Conservation (phyloP, 169 alveolate species). For the Cryptosporidium sp. region DNA sequence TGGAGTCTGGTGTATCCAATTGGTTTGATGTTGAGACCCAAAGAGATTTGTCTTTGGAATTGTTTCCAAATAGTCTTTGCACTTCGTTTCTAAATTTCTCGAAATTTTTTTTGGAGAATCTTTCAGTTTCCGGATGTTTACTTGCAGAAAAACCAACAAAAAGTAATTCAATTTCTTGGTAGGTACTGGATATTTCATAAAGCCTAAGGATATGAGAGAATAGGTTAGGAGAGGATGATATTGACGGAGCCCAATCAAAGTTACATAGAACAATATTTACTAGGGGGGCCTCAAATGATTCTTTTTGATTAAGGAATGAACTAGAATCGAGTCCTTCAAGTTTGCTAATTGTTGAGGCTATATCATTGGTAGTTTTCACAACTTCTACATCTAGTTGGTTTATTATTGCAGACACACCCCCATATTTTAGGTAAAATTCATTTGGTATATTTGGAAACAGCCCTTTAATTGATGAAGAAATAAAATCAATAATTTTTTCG, state of each 20-base stretch:
- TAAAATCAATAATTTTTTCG: constrained; percentile 4
- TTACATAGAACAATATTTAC: constrained; percentile 54
- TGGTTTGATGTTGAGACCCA: constrained; percentile 44
- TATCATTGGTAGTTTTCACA: background rate
- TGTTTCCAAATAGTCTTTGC: constrained; percentile 45
- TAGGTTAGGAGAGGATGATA: background rate
- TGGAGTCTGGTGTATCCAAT: background rate
- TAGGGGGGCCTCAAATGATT: constrained; percentile 18
- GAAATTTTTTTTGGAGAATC: constrained; percentile 42
- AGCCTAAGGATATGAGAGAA: background rate
- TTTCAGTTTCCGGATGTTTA: constrained; percentile 43
- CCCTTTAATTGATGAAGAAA: constrained; percentile 5
- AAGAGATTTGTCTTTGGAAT: constrained; percentile 38
- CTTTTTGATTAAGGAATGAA: background rate
- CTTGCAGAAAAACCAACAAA: constrained; percentile 34
- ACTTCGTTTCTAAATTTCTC: constrained; percentile 48
- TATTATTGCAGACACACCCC: background rate
- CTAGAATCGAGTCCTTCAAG: background rate
- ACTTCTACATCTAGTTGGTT: constrained; percentile 25
- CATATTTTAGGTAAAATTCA: constrained; percentile 26
- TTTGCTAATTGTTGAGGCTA: background rate
- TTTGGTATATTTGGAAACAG: constrained; percentile 8
- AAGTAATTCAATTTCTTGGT: constrained; percentile 18
- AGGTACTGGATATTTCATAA: constrained; percentile 9
- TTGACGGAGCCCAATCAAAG: constrained; percentile 36